These are phyloP conservation scores for Pelagomonas calceolata DNA, from an alignment of 108 stramenopile species.

Conservation along the genomic window DNA sequence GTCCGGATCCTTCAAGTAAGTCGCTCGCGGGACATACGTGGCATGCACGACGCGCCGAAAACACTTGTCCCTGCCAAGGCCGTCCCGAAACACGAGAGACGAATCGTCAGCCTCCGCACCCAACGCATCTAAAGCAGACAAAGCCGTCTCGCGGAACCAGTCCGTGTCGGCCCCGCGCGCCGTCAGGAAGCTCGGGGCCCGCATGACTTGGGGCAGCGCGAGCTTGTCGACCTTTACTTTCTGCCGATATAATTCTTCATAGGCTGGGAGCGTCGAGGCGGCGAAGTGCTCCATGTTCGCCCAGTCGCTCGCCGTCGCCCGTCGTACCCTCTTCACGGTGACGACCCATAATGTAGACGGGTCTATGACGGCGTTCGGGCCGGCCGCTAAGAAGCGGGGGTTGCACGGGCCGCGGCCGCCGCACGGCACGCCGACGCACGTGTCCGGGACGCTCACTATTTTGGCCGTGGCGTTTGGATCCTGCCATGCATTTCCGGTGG, in stretches of 20 bases:
- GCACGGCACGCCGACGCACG: neutral
- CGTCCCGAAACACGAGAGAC: neutral
- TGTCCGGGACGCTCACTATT: neutral
- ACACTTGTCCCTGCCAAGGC: neutral
- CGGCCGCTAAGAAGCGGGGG: neutral
- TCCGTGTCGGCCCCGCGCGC: constrained; percentile 3
- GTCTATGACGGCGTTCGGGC: neutral
- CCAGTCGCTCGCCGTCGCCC: neutral
- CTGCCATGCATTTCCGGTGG: neutral
- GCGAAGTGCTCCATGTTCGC: constrained; percentile 1
- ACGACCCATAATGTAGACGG: neutral
- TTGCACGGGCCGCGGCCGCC: neutral
- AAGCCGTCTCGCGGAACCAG: neutral
- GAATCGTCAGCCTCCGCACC: neutral
- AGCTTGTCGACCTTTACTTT: neutral
- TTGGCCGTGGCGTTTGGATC: neutral
- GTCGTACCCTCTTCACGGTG: neutral
- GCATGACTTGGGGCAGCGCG: neutral
- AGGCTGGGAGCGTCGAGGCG: neutral
- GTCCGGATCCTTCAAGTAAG: neutral
- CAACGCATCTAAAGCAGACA: too few relatives aligned
- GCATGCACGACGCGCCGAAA: neutral
- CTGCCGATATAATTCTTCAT: neutral
- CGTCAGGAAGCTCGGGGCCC: neutral
- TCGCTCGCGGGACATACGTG: neutral